These are phyloP conservation scores for Cercospora sojina DNA, from an alignment of 2,329 filamentous ascomycete genomes.

Conservation along the genomic window DNA sequence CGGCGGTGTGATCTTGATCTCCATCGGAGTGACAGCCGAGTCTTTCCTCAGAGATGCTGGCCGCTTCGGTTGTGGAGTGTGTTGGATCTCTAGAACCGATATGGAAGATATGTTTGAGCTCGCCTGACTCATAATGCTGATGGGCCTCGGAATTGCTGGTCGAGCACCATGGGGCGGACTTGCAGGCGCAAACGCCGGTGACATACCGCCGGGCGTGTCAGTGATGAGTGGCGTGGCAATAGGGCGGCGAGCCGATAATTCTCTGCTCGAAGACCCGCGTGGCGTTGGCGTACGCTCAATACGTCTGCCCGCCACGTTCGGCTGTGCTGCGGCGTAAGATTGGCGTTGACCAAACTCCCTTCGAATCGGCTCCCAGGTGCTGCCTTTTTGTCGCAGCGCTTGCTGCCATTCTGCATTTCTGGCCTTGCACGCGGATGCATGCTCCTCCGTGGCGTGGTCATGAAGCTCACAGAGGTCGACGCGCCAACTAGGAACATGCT, in stretches of 20 bases:
- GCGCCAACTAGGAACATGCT: slow-evolving; percentile 11
- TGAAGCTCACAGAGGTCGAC: slow-evolving; percentile 7
- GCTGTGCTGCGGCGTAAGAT: neutral
- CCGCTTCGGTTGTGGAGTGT: neutral
- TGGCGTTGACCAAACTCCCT: slow-evolving; percentile 2
- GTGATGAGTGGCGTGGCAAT: neutral
- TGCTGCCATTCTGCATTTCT: slow-evolving; percentile 3
- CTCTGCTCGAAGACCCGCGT: neutral
- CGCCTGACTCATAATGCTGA: neutral
- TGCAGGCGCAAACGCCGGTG: neutral
- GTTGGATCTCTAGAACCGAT: neutral
- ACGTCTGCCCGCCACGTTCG: neutral
- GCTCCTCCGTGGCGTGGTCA: neutral
- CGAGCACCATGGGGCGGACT: neutral
- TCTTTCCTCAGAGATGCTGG: neutral
- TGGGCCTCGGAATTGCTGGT: neutral
- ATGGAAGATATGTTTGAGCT: neutral
- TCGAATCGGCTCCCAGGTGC: slow-evolving; percentile 6
- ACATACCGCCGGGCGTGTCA: neutral
- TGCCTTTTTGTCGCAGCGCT: slow-evolving; percentile 7
- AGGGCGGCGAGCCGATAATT: neutral
- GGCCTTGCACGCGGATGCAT: neutral
- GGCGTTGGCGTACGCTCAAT: neutral
- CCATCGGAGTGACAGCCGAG: slow-evolving; percentile 1
- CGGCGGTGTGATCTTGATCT: neutral